Conservation (phyloP, 208 protist genomes). For the Leishmania gerbilli region DNA sequence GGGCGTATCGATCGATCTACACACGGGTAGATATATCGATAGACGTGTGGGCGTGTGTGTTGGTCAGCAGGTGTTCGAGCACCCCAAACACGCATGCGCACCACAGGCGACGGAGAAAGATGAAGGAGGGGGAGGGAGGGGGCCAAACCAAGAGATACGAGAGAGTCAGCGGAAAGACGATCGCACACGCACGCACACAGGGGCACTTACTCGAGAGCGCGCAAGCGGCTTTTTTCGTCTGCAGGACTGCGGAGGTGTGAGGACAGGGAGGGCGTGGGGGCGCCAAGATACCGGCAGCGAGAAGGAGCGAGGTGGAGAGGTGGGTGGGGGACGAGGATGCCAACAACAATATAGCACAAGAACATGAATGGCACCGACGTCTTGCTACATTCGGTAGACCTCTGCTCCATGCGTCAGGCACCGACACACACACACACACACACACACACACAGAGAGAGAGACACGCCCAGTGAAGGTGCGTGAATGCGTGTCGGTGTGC, state of each 20-base stretch:
- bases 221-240: neutral
- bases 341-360: neutral
- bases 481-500: neutral
- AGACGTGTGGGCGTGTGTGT: neutral
- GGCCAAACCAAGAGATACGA: neutral
- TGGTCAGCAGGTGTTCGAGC: neutral
- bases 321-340: neutral
- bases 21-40: neutral
- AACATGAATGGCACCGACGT: neutral
- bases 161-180: neutral
- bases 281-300: neutral
- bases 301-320: neutral
- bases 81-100: neutral
- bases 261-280: neutral
- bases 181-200: neutral
- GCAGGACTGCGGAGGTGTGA: neutral
- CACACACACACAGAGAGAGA: neutral
- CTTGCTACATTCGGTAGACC: neutral
- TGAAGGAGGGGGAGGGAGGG: neutral
- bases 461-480: neutral
- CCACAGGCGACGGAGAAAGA: neutral
- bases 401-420: neutral
- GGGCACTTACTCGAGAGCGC: neutral
- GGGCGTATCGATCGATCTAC: neutral
- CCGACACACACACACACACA: neutral